A percentile compares a stretch with the other conserved stretches of the same genome.
phyloP scores from a whole-genome alignment of 202 grass and related monocot species.

The Thinopyrum obtusiflorum region DNA sequence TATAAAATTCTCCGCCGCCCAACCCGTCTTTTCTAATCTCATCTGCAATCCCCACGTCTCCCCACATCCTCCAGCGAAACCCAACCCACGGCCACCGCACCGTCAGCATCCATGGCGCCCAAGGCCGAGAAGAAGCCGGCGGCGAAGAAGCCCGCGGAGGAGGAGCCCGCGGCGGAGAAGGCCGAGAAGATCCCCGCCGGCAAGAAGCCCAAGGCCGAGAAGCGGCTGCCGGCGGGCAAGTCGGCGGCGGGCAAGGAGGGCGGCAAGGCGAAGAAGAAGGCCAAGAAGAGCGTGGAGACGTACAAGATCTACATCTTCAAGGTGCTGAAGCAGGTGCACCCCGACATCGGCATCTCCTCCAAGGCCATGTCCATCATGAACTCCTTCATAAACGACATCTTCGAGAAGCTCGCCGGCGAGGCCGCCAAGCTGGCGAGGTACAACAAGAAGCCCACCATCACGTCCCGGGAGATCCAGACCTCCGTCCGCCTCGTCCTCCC shows the following conservation, averaged over 20 bases:
- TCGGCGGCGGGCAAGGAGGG: neutral
- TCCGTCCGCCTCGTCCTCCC: neutral
- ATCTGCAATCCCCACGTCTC: neutral
- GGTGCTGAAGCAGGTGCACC: neutral
- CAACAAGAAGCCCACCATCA: constrained; percentile 1
- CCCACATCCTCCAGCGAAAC: neutral
- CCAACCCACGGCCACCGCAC: neutral
- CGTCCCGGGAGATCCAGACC: neutral
- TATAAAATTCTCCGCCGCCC: neutral
- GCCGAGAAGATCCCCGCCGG: neutral
- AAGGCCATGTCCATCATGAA: neutral
- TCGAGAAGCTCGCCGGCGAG: neutral
- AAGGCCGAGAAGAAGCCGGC: neutral
- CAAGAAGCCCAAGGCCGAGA: neutral
- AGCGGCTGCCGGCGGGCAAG: neutral
- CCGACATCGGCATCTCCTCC: neutral
- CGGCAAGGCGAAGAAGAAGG: neutral
- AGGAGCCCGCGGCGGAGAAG: neutral
- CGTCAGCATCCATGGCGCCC: neutral
- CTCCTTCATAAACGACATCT: neutral
- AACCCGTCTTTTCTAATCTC: too few species aligned
- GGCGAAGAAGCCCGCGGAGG: neutral
- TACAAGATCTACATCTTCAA: neutral
- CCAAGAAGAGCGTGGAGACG: neutral
- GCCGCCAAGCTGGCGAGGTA: neutral